phyloP scores from a whole-genome alignment of 2,329 filamentous ascomycete species.

The Monosporascus sp. region DNA sequence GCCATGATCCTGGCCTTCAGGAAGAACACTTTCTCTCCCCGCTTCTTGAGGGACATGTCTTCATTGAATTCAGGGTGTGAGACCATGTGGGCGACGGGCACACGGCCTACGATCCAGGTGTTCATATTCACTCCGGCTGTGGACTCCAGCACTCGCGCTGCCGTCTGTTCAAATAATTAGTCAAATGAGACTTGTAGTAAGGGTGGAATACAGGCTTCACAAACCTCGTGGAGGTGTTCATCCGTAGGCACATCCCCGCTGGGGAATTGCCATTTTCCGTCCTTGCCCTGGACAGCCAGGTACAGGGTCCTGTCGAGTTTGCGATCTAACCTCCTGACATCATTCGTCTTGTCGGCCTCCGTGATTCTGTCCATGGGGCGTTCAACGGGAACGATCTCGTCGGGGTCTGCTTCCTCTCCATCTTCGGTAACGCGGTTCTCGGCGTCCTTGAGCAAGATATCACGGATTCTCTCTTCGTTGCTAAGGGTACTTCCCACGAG shows the following conservation, averaged over 20 bases:
- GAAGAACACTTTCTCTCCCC: conserved; percentile 86
- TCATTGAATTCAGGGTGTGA: conserved; percentile 43
- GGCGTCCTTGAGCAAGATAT: conserved; percentile 70
- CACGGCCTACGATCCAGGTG: conserved; percentile 92
- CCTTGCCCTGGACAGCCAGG: conserved; percentile 69
- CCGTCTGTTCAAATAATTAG: conserved; percentile 54
- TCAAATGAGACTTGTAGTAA: not conserved
- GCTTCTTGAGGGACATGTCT: conserved; percentile 36
- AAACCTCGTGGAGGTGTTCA: conserved; percentile 79
- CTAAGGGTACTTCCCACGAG: conserved; percentile 67
- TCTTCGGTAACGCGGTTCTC: conserved; percentile 58
- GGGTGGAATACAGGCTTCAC: conserved; percentile 25
- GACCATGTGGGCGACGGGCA: conserved; percentile 77
- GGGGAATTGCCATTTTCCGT: conserved; percentile 78
- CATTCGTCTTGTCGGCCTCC: conserved; percentile 71
- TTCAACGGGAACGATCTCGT: conserved; percentile 63
- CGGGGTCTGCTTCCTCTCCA: conserved; percentile 52
- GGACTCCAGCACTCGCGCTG: conserved; percentile 70
- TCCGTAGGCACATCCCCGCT: conserved; percentile 60
- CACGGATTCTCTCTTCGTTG: conserved; percentile 58
- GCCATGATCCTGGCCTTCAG: conserved; percentile 96
- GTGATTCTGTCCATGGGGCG: conserved; percentile 65
- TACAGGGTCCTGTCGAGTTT: conserved; percentile 79
- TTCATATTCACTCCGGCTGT: conserved; percentile 94
- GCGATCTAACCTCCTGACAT: conserved; percentile 73